Base-by-base conservation (phyloP, 2,329 filamentous ascomycete species). In the Lachnellula subtilissima region DNA sequence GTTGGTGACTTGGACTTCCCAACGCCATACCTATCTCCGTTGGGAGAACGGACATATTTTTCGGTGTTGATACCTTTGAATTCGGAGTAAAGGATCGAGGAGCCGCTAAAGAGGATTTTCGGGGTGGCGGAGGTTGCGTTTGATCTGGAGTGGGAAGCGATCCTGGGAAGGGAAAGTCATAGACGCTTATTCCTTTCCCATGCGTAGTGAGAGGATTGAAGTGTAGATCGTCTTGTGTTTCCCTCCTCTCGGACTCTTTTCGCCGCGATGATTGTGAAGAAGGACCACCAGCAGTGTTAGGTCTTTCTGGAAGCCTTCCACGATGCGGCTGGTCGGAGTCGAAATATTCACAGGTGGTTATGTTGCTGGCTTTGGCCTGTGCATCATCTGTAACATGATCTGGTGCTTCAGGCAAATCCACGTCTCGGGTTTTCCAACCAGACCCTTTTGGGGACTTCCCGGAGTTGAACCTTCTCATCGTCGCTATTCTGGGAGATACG, bases 11-110 rank as follows among this genome's bases (percentile, higher is more conserved):
- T 23, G 88, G 88, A 65, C 87, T 91, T 35, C 87, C 88, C 54
- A 91, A 73, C 1, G 88, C 88, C 78, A 91, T 85, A 9, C 88
- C 88, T 59, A 91, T 91, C 63, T 62, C 61, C 36, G 52, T 53
- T 7, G 55, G 54, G 40, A 52, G 48, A 22, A 58, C 57, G n/a
- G 58, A 51, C 59, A 63, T 63, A 17, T 46, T 59, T 46, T 19
- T 48, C 19, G 52, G 12, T 46, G 50, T 43, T 17, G 50, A 43
- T 49, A 61, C 55, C 40, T 61, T 57, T 19, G 64, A 61, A 8
- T 63, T 60, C 25, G 59, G 61, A n/a, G 60, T 61, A 7, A 53
- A 37, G 32, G 62, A 50, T 25, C 57, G 55, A 53, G 48, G 51
- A 28, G 12, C n/a, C 36, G 39, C 48, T 37, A 58, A 36, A 17